Evolutionary conservation across 2,329 filamentous ascomycete genomes (phyloP), one percentile per base, ranked within the genome.

Genomic region (Podosphaera leucotricha): DNA sequence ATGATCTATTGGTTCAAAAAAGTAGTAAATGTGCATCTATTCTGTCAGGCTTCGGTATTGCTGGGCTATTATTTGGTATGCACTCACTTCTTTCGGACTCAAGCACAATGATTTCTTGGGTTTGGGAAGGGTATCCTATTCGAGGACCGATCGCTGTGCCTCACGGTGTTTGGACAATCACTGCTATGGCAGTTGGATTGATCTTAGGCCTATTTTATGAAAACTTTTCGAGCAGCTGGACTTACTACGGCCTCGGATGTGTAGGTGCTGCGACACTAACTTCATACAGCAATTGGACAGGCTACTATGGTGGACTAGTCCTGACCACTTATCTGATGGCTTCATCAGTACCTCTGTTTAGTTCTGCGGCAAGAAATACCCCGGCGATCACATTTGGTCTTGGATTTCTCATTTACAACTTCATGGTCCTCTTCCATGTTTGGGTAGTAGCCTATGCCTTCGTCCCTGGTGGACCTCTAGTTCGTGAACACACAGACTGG

Each of bases 401-500:
- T 13, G 87, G 81, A 3, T 94, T 93, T 64, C 63, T 94, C 43
- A 61, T 92, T 41, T 98, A 95, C 66, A 93, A 95, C 61, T 70
- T 95, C 54, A 64, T 95, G 64, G 78, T 94, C 3, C 71, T 98
- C n/a, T 93, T 93, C 66, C 87, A 95, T 57, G 85, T 94, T 45
- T 98, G 90, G 90, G 81, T 94, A 30, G 90, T 98, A 10, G 90
- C 90, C 2, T 98, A 98, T 55, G 90, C 90, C 11, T 98, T 98
- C 53, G 90, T 98, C 2, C 90, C 90, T 1, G 90, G 90, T 43
- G 90, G 90, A 1, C 84, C 84, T 2, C 70, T 93, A 1, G 81
- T 98, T 38, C 78, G 90, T 38, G 90, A 98, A 60, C 86, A 78
- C 57, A 98, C 86, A 1, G 87, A 95, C 59, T 94, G 86, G 81